These are phyloP conservation scores for Ophiostoma pallidulum DNA, from an alignment of 2,329 filamentous ascomycete genomes.

Conservation along the genomic window DNA sequence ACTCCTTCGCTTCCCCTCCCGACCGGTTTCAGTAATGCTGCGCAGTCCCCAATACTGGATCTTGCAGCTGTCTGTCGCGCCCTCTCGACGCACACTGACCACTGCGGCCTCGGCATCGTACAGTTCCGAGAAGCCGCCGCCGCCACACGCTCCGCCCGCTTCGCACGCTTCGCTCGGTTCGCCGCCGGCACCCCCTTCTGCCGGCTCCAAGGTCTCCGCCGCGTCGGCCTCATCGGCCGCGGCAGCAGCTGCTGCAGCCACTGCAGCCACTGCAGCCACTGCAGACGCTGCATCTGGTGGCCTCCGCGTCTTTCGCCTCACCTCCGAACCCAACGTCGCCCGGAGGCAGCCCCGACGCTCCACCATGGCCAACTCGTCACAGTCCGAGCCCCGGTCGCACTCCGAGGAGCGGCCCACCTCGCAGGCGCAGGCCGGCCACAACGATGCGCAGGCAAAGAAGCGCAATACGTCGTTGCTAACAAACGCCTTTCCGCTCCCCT, in stretches of 20 bases:
- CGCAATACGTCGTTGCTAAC: conserved; percentile 36
- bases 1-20: neutral
- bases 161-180: neutral
- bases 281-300: neutral
- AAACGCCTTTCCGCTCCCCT: conserved; percentile 71
- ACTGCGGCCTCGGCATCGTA: conserved; percentile 14
- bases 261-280: neutral
- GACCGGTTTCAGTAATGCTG: conserved; percentile 15
- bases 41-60: conserved; percentile 15
- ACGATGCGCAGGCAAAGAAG: conserved; percentile 9
- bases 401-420: conserved; percentile 10
- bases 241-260: conserved; percentile 3
- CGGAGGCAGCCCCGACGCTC: neutral
- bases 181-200: neutral
- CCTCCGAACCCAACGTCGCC: conserved; percentile 12
- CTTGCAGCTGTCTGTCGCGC: conserved; percentile 18
- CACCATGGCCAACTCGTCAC: conserved; percentile 5
- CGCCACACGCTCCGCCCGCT: neutral
- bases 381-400: conserved; percentile 3
- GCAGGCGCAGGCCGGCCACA: conserved; percentile 6
- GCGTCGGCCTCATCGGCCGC: neutral
- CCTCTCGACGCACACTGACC: conserved; percentile 16
- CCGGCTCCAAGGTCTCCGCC: neutral
- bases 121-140: conserved; percentile 10
- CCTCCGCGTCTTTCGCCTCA: conserved; percentile 13